Percentiles rank a stretch among this genome's conserved stretches.
These are phyloP conservation scores for Amphicarpaea edgeworthii DNA, from an alignment of 306 rosid genomes.

Conservation along the genomic window DNA sequence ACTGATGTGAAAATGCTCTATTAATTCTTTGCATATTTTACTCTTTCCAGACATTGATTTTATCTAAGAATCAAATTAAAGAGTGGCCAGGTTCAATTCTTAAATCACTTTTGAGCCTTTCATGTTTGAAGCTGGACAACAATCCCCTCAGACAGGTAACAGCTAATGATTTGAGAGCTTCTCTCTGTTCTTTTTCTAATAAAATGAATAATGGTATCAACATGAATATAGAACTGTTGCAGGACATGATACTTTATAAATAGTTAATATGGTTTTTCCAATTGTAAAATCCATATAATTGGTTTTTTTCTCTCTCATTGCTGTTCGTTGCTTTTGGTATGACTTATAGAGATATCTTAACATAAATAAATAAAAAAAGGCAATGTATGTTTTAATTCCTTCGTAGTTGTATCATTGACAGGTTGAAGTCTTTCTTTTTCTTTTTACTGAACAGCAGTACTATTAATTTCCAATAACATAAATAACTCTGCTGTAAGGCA, in stretches of 20 bases:
- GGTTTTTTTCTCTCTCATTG: conserved; percentile 13
- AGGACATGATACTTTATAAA: neutral
- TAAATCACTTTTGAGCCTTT: conserved; percentile 66
- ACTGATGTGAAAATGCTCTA: conserved; percentile 40
- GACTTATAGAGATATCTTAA: conserved; percentile 21
- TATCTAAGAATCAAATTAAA: conserved; percentile 83
- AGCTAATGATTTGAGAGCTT: conserved; percentile 41
- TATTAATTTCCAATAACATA: neutral
- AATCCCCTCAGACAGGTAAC: conserved; percentile 81
- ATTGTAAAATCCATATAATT: conserved; percentile 20
- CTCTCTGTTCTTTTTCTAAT: conserved; percentile 23
- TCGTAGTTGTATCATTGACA: conserved; percentile 17
- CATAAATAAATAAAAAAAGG: neutral
- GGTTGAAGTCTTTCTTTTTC: neutral
- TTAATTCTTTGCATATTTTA: conserved; percentile 44
- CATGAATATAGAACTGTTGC: conserved; percentile 26
- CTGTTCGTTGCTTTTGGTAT: conserved; percentile 26
- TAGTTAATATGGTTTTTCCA: conserved; percentile 27
- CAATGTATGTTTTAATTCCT: conserved; percentile 26
- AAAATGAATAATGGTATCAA: conserved; percentile 37
- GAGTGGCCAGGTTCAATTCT: conserved; percentile 91
- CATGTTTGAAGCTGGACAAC: conserved; percentile 85
- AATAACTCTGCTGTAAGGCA: neutral
- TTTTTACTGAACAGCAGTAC: neutral
- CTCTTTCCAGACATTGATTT: conserved; percentile 72